Conservation (phyloP, 1,284 basidiomycete species). For the Filobasidium uniguttulatum region DNA sequence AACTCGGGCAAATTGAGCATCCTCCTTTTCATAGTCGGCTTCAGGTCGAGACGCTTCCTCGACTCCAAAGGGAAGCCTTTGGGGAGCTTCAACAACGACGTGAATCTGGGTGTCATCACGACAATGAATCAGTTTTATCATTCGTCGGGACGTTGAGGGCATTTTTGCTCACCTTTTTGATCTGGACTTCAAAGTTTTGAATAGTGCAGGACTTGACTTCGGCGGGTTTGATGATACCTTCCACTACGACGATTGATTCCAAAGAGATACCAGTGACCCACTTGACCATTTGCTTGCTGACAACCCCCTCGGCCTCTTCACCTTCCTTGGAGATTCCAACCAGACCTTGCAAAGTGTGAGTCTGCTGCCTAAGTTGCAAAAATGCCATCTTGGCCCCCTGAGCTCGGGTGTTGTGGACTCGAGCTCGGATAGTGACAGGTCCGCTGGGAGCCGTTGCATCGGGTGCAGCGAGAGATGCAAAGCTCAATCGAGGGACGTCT, state of each 20-base stretch:
- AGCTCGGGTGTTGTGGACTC: slow-evolving; percentile 80
- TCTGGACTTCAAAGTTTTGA: slow-evolving; percentile 74
- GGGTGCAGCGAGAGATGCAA: slow-evolving; percentile 46
- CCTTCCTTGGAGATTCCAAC: slow-evolving; percentile 44
- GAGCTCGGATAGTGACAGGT: slow-evolving; percentile 71
- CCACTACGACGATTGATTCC: slow-evolving; percentile 86
- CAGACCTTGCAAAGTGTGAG: slow-evolving; percentile 78
- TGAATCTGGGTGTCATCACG: slow-evolving; percentile 47
- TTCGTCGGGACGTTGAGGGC: neutral
- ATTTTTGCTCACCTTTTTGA: slow-evolving; percentile 65
- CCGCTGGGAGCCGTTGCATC: slow-evolving; percentile 34
- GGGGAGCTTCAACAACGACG: slow-evolving; percentile 60
- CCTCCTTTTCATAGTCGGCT: slow-evolving; percentile 47
- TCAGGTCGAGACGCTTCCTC: slow-evolving; percentile 86
- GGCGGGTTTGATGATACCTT: slow-evolving; percentile 68
- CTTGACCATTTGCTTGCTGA: slow-evolving; percentile 97
- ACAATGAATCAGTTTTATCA: neutral
- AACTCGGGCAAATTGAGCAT: slow-evolving; percentile 48
- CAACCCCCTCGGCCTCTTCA: slow-evolving; percentile 50
- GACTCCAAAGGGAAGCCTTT: slow-evolving; percentile 69
- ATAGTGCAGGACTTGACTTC: slow-evolving; percentile 83
- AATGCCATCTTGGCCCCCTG: slow-evolving; percentile 93
- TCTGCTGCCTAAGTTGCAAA: slow-evolving; percentile 77
- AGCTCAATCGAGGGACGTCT: slow-evolving; percentile 45
- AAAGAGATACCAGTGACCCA: slow-evolving; percentile 65